Evolutionary conservation across 495 filamentous ascomycete species (phyloP).

Genomic region (Daldinia decipiens): DNA sequence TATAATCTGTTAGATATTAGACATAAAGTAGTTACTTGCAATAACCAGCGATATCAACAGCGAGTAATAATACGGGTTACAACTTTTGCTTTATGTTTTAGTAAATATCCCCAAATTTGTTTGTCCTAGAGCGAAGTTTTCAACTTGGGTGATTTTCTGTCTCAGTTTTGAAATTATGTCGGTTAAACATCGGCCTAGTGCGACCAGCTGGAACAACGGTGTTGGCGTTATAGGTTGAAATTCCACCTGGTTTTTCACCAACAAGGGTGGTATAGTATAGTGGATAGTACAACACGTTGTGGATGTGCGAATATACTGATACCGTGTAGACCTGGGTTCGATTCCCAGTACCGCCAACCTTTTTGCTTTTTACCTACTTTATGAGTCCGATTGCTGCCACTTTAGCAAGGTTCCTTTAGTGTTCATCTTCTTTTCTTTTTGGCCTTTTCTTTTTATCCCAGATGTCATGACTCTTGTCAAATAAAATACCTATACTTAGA

Average conservation of each 20-base stretch:
- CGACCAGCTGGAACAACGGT: background rate
- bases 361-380: background rate
- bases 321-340: slow-evolving; percentile 43
- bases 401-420: no score
- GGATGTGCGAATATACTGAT: slow-evolving; percentile 26
- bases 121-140: background rate
- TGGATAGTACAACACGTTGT: slow-evolving; percentile 44
- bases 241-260: background rate
- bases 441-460: no score
- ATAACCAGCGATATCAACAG: background rate
- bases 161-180: background rate
- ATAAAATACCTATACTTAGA: no score
- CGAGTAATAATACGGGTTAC: background rate
- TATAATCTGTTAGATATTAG: background rate
- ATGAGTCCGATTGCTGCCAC: no score
- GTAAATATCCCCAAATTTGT: background rate
- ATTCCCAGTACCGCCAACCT: slow-evolving; percentile 39
- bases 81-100: background rate
- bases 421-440: no score
- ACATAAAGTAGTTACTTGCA: background rate
- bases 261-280: slow-evolving; percentile 38
- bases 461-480: no score
- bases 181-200: slow-evolving; percentile 10
- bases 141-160: background rate
- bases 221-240: background rate